phyloP scores from a whole-genome alignment of 805 yeast genomes.

The Monosporozyma aerobia region DNA sequence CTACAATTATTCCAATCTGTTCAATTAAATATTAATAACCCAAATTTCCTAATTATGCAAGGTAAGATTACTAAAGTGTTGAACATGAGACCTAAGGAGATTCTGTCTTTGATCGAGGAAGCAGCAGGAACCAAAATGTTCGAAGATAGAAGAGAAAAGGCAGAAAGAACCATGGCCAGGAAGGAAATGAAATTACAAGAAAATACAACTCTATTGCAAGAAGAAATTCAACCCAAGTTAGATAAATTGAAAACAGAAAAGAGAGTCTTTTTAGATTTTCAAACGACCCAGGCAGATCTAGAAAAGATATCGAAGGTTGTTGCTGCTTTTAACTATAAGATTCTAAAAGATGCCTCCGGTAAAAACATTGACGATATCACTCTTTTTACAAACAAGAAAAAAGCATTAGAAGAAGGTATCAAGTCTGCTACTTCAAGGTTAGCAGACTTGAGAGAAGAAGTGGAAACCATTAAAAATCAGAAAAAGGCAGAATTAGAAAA shows the following conservation, averaged over 20 bases:
- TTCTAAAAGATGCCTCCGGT: slow-evolving; percentile 33
- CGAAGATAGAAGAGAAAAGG: slow-evolving; percentile 87
- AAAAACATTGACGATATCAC: slow-evolving; percentile 16
- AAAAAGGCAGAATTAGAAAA: slow-evolving; percentile 51
- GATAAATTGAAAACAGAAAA: slow-evolving; percentile 75
- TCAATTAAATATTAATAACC: slow-evolving; percentile 91
- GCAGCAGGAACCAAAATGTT: slow-evolving; percentile 97
- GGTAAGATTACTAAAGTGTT: slow-evolving; percentile 96
- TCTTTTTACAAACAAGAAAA: slow-evolving; percentile 21
- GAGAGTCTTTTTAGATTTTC: slow-evolving; percentile 74
- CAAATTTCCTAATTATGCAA: slow-evolving; percentile 96
- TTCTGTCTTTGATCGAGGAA: slow-evolving; percentile 85
- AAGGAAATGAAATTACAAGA: slow-evolving; percentile 79
- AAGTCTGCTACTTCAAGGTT: slow-evolving; percentile 48
- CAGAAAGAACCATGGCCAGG: slow-evolving; percentile 83
- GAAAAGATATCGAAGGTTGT: slow-evolving; percentile 68
- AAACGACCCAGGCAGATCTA: slow-evolving; percentile 70
- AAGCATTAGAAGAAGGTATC: slow-evolving; percentile 36
- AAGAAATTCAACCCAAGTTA: slow-evolving; percentile 89
- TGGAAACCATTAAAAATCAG: slow-evolving; percentile 41
- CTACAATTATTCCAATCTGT: slow-evolving; percentile 86
- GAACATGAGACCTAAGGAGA: slow-evolving; percentile 91
- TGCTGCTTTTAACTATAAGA: slow-evolving; percentile 63
- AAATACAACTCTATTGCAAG: slow-evolving; percentile 60
- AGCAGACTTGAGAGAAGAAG: slow-evolving; percentile 47